Base-by-base conservation (phyloP, 179 eudicot genomes). In the Patellifolia procumbens region DNA sequence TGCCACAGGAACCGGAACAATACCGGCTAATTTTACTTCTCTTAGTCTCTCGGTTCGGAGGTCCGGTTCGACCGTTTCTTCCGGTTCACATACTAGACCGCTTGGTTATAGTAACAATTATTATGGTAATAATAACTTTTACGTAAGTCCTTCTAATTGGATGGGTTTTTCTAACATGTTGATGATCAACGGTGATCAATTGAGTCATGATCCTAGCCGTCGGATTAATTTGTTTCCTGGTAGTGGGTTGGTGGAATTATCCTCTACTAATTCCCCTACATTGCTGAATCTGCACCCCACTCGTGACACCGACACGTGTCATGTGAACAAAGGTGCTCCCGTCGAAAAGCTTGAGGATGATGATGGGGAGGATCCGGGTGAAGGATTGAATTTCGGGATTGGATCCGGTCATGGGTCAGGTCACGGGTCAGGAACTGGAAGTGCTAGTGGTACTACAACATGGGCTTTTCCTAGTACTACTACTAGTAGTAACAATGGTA, bases 1-100 rank as follows among this genome's bases (percentile, higher is more conserved):
- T 67, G 90, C 88, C 77, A 87, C 90, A 0, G 90, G 90, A 8
- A 87, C 90, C 77, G 90, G 90, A 2, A 87, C 90, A 1, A 85
- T 87, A 35, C 90, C 90, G 5, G 90, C 90, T 20, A 85, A 85
- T 74, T 82, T 83, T 70, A 76, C 85, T 1, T 79, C 90, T 3
- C 77, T 87, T 5, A 81, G 83, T 34, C 83, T 85, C 29, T 87
- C 90, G 19, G 81, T 78, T 42, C 84, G 90, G 7, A 78, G 88
- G 53, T 87, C 90, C 32, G 86, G 88, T 55, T 83, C 86, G 16
- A 83, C 82, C 56, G 84, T 86, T 51, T 83, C 89, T 13, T 73
- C 83, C 9, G 83, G 86, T 59, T 80, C 77, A 42, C 83, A 77
- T 37, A n/a, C 79, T 19, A 62, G 82, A 35, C 73, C 82, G 7